These are phyloP conservation scores for Euphorbia lathyris DNA, from an alignment of 345 rosid genomes.

Conservation along the genomic window DNA sequence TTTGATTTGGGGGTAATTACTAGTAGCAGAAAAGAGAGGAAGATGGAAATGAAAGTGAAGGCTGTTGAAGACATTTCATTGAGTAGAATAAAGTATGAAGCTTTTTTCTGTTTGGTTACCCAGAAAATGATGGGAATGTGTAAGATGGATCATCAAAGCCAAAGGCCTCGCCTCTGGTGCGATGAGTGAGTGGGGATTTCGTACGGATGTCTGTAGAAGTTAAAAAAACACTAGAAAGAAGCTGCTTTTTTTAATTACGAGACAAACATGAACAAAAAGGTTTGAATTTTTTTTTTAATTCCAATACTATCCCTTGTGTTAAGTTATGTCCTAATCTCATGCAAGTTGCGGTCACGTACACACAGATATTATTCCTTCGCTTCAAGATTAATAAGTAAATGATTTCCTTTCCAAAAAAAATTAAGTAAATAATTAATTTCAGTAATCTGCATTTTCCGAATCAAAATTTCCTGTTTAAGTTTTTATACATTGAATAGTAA, in stretches of 20 bases:
- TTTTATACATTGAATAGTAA: too few species aligned
- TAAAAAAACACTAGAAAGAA: slow-evolving; percentile 18
- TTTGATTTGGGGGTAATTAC: neutral
- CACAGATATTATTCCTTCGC: too few species aligned
- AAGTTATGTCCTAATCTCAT: neutral
- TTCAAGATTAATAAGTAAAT: too few species aligned
- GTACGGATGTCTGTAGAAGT: slow-evolving; percentile 25
- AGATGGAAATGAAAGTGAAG: slow-evolving; percentile 11
- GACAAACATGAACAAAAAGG: slow-evolving; percentile 1
- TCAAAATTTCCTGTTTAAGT: too few species aligned
- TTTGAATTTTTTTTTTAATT: slow-evolving; percentile 5
- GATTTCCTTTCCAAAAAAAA: too few species aligned
- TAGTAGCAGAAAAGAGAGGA: slow-evolving; percentile 14
- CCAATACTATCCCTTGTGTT: neutral
- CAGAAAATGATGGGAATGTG: neutral
- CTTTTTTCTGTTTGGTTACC: slow-evolving; percentile 13
- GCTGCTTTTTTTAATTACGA: too few species aligned
- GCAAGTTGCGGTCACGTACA: too few species aligned
- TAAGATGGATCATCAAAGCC: too few species aligned
- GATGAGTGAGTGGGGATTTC: slow-evolving; percentile 2
- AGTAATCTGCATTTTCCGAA: too few species aligned
- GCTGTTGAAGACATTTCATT: slow-evolving; percentile 25
- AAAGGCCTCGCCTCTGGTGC: too few species aligned
- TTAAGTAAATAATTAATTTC: too few species aligned
- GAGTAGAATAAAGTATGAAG: slow-evolving; percentile 1